Percentiles rank a stretch among this genome's conserved stretches.
Conservation (phyloP, 106 monocot genomes). For the Cymbidium sinense region DNA sequence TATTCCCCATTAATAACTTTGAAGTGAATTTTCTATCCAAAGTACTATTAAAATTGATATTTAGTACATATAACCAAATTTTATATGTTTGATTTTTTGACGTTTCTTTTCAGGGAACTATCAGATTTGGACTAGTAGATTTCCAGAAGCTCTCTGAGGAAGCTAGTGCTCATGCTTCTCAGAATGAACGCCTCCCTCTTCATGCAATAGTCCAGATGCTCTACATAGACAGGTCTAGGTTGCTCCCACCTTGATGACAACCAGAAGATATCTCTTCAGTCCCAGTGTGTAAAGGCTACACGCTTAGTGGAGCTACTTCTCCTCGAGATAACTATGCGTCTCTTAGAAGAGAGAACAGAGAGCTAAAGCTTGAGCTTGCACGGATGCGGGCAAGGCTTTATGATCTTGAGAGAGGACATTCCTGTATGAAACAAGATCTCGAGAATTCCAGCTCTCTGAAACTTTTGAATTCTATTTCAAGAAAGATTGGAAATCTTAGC, state of each 20-base stretch:
- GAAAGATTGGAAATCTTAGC: slow-evolving; percentile 32
- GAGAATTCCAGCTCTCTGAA: slow-evolving; percentile 33
- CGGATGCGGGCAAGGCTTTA: slow-evolving; percentile 47
- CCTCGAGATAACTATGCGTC: slow-evolving; percentile 41
- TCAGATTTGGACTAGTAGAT: slow-evolving; percentile 35
- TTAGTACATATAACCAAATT: not conserved
- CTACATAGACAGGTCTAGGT: slow-evolving; percentile 31
- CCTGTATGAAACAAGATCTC: slow-evolving; percentile 38
- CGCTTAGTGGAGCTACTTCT: slow-evolving; percentile 18
- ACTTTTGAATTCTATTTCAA: slow-evolving; percentile 29
- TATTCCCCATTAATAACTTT: not conserved
- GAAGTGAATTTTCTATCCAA: not conserved
- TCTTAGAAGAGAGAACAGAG: slow-evolving; percentile 58
- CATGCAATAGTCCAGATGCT: slow-evolving; percentile 49
- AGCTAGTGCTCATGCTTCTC: slow-evolving; percentile 51
- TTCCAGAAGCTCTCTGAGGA: slow-evolving; percentile 52
- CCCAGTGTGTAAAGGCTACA: slow-evolving; percentile 15
- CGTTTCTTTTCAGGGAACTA: slow-evolving; percentile 25
- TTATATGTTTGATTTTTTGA: not conserved
- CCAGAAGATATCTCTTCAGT: slow-evolving; percentile 16
- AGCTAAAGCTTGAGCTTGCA: slow-evolving; percentile 53
- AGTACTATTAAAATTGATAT: not conserved
- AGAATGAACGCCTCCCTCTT: slow-evolving; percentile 48
- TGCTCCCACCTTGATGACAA: slow-evolving; percentile 22
- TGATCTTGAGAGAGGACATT: slow-evolving; percentile 66